These are phyloP conservation scores for Blastocystis sp. DNA, from an alignment of 352 stramenopile species.

Conservation along the genomic window DNA sequence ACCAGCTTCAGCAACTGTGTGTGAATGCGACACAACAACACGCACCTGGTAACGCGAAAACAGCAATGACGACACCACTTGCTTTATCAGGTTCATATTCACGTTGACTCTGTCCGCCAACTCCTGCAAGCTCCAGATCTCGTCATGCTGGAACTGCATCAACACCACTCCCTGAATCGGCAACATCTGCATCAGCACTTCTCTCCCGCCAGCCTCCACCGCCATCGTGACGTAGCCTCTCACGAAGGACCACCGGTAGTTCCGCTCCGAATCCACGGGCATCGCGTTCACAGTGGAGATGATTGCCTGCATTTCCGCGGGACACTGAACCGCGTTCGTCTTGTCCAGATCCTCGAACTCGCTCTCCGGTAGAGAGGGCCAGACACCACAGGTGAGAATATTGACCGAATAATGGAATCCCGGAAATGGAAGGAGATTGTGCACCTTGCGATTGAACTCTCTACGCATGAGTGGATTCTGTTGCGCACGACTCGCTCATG, in stretches of 20 bases:
- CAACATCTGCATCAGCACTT: conserved; percentile 19
- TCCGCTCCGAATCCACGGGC: conserved; percentile 2
- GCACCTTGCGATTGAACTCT: conserved; percentile 10
- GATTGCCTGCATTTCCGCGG: background rate
- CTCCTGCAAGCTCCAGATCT: background rate
- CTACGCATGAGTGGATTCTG: background rate
- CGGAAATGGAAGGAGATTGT: background rate
- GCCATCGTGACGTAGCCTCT: conserved; percentile 8
- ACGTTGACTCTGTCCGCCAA: background rate
- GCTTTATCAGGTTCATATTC: background rate
- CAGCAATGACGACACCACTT: background rate
- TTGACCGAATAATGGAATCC: background rate
- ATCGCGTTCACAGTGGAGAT: background rate
- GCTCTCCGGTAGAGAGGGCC: conserved; percentile 14
- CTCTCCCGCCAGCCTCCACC: background rate
- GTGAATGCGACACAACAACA: background rate
- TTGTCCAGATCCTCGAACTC: conserved; percentile 37
- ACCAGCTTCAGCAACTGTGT: conserved; percentile 31
- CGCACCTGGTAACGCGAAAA: background rate
- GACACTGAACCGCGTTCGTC: background rate
- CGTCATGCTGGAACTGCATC: conserved; percentile 28
- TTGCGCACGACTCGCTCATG: background rate
- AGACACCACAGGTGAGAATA: conserved; percentile 1
- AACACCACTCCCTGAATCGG: conserved; percentile 5
- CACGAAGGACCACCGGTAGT: conserved; percentile 39